phyloP scores from a whole-genome alignment of 352 stramenopile genomes.

The Paralagenidium karlingii region DNA sequence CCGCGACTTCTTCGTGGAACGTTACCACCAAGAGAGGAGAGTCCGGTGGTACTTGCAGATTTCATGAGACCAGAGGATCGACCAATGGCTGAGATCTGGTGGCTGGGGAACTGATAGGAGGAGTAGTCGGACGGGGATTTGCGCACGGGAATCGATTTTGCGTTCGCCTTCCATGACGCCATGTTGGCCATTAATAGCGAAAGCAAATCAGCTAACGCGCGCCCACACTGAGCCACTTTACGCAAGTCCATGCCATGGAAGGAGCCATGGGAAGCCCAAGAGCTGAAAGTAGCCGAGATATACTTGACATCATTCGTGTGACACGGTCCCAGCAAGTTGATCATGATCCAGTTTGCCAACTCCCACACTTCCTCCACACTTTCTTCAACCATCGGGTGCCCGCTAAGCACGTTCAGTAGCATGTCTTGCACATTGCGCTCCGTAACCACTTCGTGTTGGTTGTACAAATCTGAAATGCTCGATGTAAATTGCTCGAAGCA shows the following conservation, averaged over 20 bases:
- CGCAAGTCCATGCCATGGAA: conserved; percentile 71
- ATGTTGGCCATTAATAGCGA: conserved; percentile 55
- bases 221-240: conserved; percentile 47
- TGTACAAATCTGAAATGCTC: conserved; percentile 60
- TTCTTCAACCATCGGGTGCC: conserved; percentile 78
- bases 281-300: conserved; percentile 76
- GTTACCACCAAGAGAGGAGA: conserved; percentile 59
- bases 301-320: conserved; percentile 92
- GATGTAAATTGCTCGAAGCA: conserved; percentile 90
- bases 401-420: conserved; percentile 63
- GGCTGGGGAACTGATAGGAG: conserved; percentile 71
- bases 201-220: conserved; percentile 57
- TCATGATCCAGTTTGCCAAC: conserved; percentile 90
- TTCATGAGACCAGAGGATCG: conserved; percentile 50
- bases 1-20: conserved; percentile 68
- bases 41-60: conserved; percentile 76
- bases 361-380: conserved; percentile 96
- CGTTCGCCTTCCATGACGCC: conserved; percentile 55
- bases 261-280: conserved; percentile 60
- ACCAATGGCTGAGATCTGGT: conserved; percentile 17
- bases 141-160: conserved; percentile 70
- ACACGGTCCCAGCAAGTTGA: conserved; percentile 88
- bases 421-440: conserved; percentile 73
- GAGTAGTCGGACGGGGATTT: conserved; percentile 77
- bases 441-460: conserved; percentile 33